Evolutionary conservation across 805 yeast species (phyloP).

Genomic region (Wickerhamiella alocasiicola): DNA sequence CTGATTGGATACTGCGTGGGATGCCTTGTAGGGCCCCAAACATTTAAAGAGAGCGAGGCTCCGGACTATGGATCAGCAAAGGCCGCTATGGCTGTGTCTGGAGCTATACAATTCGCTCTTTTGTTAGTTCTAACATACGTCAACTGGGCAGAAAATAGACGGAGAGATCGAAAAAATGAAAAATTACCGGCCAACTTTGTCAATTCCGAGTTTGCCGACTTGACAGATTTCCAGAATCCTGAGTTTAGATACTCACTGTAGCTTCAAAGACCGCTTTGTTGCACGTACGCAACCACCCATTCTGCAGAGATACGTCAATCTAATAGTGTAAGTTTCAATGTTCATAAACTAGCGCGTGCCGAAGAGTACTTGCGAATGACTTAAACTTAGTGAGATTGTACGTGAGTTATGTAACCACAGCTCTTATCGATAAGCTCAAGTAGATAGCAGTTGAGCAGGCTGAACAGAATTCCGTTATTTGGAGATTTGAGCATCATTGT

Average conservation of each 20-base stretch:
- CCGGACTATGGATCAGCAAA: constrained; percentile 47
- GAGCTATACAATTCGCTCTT: constrained; percentile 32
- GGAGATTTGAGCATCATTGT: no score
- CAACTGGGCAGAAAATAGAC: constrained; percentile 29
- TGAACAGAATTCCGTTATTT: no score
- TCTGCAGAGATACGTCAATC: no score
- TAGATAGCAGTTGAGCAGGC: no score
- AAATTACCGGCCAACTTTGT: constrained; percentile 13
- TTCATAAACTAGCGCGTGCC: no score
- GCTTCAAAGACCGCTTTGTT: no score
- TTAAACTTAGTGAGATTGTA: no score
- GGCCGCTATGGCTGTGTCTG: constrained; percentile 44
- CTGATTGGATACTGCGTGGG: constrained; percentile 58
- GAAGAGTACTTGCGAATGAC: no score
- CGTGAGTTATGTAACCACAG: no score
- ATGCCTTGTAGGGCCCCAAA: constrained; percentile 61
- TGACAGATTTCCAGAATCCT: constrained; percentile 42
- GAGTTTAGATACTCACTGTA: constrained; percentile 35
- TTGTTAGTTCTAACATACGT: constrained; percentile 24
- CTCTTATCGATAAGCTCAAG: no score
- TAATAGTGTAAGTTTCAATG: no score
- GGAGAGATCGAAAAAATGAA: constrained; percentile 25
- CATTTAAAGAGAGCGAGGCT: constrained; percentile 43
- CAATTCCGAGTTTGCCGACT: constrained; percentile 39
- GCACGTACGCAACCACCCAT: no score